Evolutionary conservation across 2,329 filamentous ascomycete species (phyloP), one percentile per base, ranked within the genome.

Genomic region (Aspergillus pseudoglaucus): DNA sequence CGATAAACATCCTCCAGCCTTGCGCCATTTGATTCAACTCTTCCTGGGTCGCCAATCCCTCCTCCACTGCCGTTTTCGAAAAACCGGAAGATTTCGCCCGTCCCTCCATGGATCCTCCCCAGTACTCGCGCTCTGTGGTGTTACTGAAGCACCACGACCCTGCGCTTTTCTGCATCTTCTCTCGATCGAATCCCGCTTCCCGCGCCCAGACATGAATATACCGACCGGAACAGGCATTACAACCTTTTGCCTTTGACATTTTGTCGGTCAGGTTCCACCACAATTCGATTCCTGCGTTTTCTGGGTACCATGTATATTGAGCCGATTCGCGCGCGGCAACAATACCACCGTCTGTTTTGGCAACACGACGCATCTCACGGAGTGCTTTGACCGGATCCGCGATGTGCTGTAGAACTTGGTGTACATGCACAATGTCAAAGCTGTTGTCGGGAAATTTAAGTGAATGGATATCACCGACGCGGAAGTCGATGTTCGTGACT

Each of bases 391-490:
- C 61, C 0, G 79, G 79, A 45, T 78, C 68, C 9, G 67, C 57
- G 4, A 84, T 64, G 57, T 84, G 81, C 49, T 77, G 73, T 5
- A 84, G 66, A 1, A 83, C 75, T 55, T 83, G 79, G 54, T 82
- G 78, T 8, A 74, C 75, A 55, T 81, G 76, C 3, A 83, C 79
- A 4, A 84, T 58, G 52, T 84, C 81, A 51, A 84, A 84, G 1
- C 65, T 62, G 22, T 66, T 64, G 40, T 81, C 74, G 2, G 48
- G 42, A 41, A 66, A 68, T 1, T 58, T 51, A 1, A 76, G 66
- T 2, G 62, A 51, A 48, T 73, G 70, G 12, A 75, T 75, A 63
- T 72, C 62, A 8, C 64, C 70, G 2, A 61, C 52, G 18, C 54
- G 54, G 50, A 73, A 73, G 0, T 48, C 52, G 38, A 70, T 49